phyloP scores from a whole-genome alignment of 352 stramenopile genomes.

The Phytophthora tentaculata region DNA sequence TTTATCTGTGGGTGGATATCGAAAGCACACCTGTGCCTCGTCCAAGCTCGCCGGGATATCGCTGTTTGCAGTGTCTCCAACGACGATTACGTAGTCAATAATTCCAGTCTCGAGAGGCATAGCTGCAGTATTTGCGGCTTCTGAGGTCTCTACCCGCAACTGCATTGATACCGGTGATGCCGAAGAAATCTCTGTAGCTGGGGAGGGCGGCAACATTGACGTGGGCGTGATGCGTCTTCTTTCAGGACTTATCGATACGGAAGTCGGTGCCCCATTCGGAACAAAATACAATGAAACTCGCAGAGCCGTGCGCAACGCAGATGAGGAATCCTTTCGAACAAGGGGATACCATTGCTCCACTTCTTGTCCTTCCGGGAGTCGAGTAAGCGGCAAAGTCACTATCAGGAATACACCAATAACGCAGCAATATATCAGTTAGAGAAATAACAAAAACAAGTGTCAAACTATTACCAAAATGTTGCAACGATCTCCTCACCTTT shows the following conservation, averaged over 20 bases:
- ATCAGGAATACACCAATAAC: not conserved
- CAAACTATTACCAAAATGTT: not conserved
- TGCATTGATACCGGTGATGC: slow-evolving; percentile 45
- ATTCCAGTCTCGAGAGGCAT: slow-evolving; percentile 64
- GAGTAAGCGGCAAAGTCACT: slow-evolving; percentile 59
- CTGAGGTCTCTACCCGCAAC: slow-evolving; percentile 16
- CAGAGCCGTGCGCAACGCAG: slow-evolving; percentile 65
- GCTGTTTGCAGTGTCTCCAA: slow-evolving; percentile 35
- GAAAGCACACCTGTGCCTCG: slow-evolving; percentile 69
- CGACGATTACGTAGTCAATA: slow-evolving; percentile 83
- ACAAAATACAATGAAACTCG: slow-evolving; percentile 77
- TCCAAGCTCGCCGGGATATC: slow-evolving; percentile 15
- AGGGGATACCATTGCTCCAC: slow-evolving; percentile 89
- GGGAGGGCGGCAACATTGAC: slow-evolving; percentile 19
- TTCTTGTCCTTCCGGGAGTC: slow-evolving; percentile 76
- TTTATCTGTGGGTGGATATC: slow-evolving; percentile 64
- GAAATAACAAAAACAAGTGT: not conserved
- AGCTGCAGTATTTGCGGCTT: slow-evolving; percentile 2
- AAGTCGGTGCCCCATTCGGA: slow-evolving; percentile 30
- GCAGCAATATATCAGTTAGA: not conserved
- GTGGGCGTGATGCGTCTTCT: slow-evolving; percentile 29
- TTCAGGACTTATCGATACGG: slow-evolving; percentile 24
- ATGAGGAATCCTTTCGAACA: slow-evolving; percentile 50
- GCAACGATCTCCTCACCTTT: slow-evolving; percentile 51
- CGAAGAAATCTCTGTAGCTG: slow-evolving; percentile 39